Evolutionary conservation across 352 stramenopile genomes (phyloP).

Genomic region (Phytophthora constricta): DNA sequence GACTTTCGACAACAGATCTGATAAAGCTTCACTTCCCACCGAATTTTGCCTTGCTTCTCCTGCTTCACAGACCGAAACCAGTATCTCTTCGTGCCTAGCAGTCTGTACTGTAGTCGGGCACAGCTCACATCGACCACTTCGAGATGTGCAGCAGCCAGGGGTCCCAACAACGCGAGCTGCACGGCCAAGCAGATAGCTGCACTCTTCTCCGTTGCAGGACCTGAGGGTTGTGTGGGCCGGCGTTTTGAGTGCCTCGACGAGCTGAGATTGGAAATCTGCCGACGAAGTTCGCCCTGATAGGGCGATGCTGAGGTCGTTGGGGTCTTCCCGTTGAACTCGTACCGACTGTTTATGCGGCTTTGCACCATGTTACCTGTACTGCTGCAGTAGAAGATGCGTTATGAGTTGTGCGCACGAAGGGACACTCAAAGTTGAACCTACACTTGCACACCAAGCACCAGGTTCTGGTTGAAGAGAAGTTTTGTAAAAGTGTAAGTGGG

Average conservation of each 20-base stretch:
- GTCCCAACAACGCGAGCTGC: conserved; percentile 17
- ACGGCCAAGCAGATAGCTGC: conserved; percentile 24
- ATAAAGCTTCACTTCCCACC: conserved; percentile 68
- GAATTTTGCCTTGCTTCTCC: conserved; percentile 59
- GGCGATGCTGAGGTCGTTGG: conserved; percentile 15
- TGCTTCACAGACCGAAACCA: conserved; percentile 76
- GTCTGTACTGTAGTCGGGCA: conserved; percentile 60
- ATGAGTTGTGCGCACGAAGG: background rate
- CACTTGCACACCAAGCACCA: background rate
- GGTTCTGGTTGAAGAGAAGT: too few relatives aligned
- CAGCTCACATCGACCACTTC: conserved; percentile 57
- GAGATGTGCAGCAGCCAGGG: conserved; percentile 22
- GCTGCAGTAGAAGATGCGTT: background rate
- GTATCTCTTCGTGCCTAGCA: conserved; percentile 69
- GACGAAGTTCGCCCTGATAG: conserved; percentile 24
- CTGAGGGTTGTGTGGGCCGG: conserved; percentile 14
- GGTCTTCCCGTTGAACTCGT: conserved; percentile 5
- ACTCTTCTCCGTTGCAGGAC: conserved; percentile 35
- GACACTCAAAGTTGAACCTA: too few relatives aligned
- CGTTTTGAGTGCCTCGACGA: conserved; percentile 20
- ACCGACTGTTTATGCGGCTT: conserved; percentile 24
- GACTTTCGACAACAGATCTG: conserved; percentile 59
- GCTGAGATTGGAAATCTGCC: conserved; percentile 22
- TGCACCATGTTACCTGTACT: conserved; percentile 16
- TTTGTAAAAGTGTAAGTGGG: too few relatives aligned